Conservation (phyloP, 2,329 filamentous ascomycete species). For the Aspergillus ruber region DNA sequence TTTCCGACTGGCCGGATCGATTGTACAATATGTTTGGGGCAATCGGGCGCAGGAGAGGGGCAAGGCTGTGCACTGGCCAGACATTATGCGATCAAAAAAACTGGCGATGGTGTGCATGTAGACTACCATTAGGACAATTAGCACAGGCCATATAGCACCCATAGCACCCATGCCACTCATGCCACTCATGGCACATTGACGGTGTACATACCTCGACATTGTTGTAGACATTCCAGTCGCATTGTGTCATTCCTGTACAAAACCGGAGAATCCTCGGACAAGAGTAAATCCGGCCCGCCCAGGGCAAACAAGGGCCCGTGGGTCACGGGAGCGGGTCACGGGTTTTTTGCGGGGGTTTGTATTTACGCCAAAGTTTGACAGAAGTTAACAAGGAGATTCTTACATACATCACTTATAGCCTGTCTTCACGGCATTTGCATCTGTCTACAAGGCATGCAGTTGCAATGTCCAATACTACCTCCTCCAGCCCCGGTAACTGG, state of each 20-base stretch:
- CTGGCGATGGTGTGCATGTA: not conserved
- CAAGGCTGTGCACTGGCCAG: constrained; percentile 1
- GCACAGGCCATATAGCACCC: too few species aligned
- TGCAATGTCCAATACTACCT: constrained; percentile 17
- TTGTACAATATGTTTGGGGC: constrained; percentile 25
- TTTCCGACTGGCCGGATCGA: constrained; percentile 22
- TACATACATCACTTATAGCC: too few species aligned
- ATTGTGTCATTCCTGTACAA: too few species aligned
- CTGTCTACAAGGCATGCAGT: not conserved
- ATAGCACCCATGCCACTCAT: too few species aligned
- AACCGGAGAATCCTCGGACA: not conserved
- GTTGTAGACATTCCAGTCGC: too few species aligned
- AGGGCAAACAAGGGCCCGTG: not conserved
- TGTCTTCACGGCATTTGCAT: not conserved
- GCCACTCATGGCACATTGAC: too few species aligned
- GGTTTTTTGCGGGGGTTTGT: not conserved
- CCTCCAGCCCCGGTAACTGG: constrained; percentile 21
- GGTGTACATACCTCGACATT: too few species aligned
- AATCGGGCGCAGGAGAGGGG: not conserved
- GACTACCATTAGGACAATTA: not conserved
- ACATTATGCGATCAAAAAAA: not conserved
- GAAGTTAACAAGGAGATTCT: too few species aligned
- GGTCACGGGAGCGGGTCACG: not conserved
- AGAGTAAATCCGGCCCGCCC: not conserved
- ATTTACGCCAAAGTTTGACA: too few species aligned